Conservation (phyloP, 2,329 filamentous ascomycete species). For the Amesomyces nigricolor region DNA sequence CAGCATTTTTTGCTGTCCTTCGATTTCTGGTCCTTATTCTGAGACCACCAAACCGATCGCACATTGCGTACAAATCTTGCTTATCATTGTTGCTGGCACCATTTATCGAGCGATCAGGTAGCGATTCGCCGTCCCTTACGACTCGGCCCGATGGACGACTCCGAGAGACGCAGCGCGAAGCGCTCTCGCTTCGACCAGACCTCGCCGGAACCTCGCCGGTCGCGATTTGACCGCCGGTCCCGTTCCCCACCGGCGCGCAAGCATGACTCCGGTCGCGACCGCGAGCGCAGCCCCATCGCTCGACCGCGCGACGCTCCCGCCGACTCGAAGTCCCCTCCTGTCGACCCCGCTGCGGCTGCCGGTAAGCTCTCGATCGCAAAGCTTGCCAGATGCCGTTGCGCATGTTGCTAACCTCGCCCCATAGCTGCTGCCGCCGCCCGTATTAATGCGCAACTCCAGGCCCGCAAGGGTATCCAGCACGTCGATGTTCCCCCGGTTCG, state of each 20-base stretch:
- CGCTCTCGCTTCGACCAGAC: constrained; percentile 93
- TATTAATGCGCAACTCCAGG: constrained; percentile 78
- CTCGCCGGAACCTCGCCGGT: constrained; percentile 72
- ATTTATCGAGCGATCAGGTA: not conserved
- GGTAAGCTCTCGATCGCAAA: constrained; percentile 45
- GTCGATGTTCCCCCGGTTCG: constrained; percentile 81
- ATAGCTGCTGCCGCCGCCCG: constrained; percentile 80
- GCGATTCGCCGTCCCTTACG: not conserved
- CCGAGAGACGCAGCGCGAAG: constrained; percentile 67
- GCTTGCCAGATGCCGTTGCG: not conserved
- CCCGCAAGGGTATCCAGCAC: constrained; percentile 84
- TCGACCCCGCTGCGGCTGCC: constrained; percentile 71
- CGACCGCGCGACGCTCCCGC: constrained; percentile 40
- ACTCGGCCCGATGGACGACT: constrained; percentile 47
- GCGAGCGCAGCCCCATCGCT: constrained; percentile 73
- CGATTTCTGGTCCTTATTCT: not conserved
- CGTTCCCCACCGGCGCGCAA: constrained; percentile 68
- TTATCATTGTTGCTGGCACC: not conserved
- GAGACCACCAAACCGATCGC: not conserved
- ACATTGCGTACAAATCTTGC: not conserved
- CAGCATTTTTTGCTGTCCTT: not conserved
- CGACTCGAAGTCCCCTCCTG: constrained; percentile 42
- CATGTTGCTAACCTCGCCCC: constrained; percentile 26
- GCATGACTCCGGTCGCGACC: constrained; percentile 63
- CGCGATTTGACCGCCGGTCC: constrained; percentile 87